Percentiles rank a stretch among this genome's conserved stretches.
These are phyloP conservation scores for Rehmannia glutinosa DNA, from an alignment of 257 asterid species.

Conservation along the genomic window DNA sequence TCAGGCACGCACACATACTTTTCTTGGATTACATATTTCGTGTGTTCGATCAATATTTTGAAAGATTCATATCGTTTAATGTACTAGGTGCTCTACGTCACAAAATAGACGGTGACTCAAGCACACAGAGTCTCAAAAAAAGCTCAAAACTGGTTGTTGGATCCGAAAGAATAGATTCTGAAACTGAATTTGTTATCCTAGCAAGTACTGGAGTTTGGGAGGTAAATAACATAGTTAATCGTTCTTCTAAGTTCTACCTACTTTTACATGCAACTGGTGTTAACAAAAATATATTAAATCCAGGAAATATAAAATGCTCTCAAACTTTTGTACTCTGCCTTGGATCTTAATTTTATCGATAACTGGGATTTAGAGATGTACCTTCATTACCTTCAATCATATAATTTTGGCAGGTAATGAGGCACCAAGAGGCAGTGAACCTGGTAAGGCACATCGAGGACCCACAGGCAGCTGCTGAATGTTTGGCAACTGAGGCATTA, in stretches of 20 bases:
- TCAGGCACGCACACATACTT: conserved; percentile 29
- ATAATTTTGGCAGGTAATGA: conserved; percentile 43
- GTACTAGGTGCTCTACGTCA: conserved; percentile 28
- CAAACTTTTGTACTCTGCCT: no score
- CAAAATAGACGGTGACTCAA: no score
- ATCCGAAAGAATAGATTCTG: conserved; percentile 35
- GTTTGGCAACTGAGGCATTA: conserved; percentile 56
- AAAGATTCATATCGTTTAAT: background rate
- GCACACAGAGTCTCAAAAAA: no score
- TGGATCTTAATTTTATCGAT: no score
- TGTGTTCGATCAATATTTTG: no score
- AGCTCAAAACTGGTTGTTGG: conserved; percentile 38
- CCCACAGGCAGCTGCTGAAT: conserved; percentile 61
- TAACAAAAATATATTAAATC: no score
- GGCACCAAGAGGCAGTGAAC: conserved; percentile 63
- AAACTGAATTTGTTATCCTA: conserved; percentile 57
- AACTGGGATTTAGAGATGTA: no score
- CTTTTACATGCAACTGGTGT: no score
- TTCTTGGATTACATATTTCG: background rate
- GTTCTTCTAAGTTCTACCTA: background rate
- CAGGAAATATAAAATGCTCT: no score
- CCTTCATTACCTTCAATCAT: no score
- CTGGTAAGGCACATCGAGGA: conserved; percentile 59
- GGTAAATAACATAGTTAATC: conserved; percentile 24
- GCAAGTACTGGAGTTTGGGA: conserved; percentile 65